Conservation (phyloP, 129 eudicot genomes). For the Sambucus nigra region DNA sequence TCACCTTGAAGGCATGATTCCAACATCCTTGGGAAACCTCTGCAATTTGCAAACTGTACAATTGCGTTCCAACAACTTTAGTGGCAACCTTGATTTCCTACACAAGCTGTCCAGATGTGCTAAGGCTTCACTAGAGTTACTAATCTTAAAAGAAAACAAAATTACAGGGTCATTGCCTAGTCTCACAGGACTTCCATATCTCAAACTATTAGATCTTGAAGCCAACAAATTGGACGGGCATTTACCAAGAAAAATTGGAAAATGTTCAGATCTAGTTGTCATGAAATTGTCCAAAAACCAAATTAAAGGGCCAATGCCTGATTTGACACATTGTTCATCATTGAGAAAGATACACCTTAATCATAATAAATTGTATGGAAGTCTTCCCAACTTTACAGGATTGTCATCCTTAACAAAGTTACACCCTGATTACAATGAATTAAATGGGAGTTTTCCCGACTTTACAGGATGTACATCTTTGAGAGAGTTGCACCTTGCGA, state of each 20-base stretch:
- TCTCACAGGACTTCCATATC: no score
- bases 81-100: no score
- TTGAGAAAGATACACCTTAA: no score
- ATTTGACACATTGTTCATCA: no score
- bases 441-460: slow-evolving; percentile 8
- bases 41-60: slow-evolving; percentile 1
- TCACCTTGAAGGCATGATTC: slow-evolving; percentile 6
- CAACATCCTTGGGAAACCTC: slow-evolving; percentile 1
- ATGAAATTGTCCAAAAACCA: background rate
- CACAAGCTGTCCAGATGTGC: no score
- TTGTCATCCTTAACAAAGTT: background rate
- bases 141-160: no score
- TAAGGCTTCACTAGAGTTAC: no score
- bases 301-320: background rate
- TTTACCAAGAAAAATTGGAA: background rate
- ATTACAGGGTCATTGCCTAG: no score
- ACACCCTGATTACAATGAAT: slow-evolving; percentile 7
- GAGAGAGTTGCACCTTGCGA: background rate
- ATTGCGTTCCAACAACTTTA: no score
- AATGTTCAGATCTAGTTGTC: background rate
- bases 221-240: background rate
- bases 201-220: background rate
- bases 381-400: no score
- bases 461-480: slow-evolving; percentile 5
- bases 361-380: no score